These are phyloP conservation scores for Phlebiopsis gigantea DNA, from an alignment of 768 basidiomycete species.

Conservation along the genomic window DNA sequence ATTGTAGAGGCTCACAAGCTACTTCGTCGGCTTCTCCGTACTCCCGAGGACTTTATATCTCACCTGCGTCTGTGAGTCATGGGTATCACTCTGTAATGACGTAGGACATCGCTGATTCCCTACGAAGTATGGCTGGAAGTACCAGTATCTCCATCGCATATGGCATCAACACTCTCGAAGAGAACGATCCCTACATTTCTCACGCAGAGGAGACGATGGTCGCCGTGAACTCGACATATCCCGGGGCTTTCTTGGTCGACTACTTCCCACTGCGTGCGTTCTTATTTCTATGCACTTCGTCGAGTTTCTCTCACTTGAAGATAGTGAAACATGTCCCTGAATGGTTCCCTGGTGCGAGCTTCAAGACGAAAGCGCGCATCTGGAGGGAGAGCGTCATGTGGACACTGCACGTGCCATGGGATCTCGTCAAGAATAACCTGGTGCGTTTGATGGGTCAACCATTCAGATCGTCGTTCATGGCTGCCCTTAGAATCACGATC, in stretches of 20 bases:
- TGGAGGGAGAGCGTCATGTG: conserved; percentile 7
- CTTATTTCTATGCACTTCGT: background rate
- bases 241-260: conserved; percentile 14
- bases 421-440: conserved; percentile 12
- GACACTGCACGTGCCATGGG: conserved; percentile 10
- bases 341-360: conserved; percentile 20
- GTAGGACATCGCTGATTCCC: background rate
- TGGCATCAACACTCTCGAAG: conserved; percentile 12
- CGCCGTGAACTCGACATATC: background rate
- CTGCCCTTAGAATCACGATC: background rate
- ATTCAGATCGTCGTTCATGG: background rate
- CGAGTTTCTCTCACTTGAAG: background rate
- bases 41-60: background rate
- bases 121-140: conserved; percentile 13
- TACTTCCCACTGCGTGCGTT: conserved; percentile 6
- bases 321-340: conserved; percentile 20
- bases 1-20: background rate
- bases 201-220: conserved; percentile 6
- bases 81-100: background rate
- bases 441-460: conserved; percentile 4
- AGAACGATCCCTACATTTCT: conserved; percentile 14
- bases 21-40: background rate
- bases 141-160: conserved; percentile 14
- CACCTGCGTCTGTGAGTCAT: conserved; percentile 10
- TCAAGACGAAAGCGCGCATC: conserved; percentile 9